phyloP scores from a whole-genome alignment of 306 rosid genomes.

The Myrica gale region DNA sequence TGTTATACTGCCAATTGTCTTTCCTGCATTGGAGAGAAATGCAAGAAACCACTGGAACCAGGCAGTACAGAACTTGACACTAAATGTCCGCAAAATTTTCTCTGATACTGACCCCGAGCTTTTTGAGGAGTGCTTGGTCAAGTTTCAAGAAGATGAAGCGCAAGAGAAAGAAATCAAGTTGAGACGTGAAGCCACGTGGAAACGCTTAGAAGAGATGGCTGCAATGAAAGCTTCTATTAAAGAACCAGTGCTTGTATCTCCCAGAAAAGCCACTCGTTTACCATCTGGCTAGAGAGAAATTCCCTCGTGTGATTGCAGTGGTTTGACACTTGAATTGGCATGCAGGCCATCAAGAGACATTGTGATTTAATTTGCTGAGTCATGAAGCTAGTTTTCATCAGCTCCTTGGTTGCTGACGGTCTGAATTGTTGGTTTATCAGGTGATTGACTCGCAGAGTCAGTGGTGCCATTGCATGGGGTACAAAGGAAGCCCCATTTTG shows the following conservation, averaged over 20 bases:
- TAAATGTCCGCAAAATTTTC: constrained; percentile 82
- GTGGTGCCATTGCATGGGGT: constrained; percentile 34
- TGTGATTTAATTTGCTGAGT: constrained; percentile 26
- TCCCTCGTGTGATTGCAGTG: constrained; percentile 9
- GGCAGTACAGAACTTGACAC: constrained; percentile 87
- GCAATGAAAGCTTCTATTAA: constrained; percentile 65
- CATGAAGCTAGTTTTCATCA: constrained; percentile 25
- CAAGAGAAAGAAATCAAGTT: constrained; percentile 46
- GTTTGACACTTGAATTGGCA: constrained; percentile 23
- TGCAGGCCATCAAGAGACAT: constrained; percentile 19
- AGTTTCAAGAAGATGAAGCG: constrained; percentile 69
- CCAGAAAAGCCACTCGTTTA: constrained; percentile 44
- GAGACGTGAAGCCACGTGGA: constrained; percentile 73
- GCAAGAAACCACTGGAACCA: constrained; percentile 84
- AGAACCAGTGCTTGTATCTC: constrained; percentile 74
- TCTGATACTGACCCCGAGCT: constrained; percentile 70
- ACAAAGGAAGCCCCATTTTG: constrained; percentile 35
- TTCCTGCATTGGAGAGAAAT: constrained; percentile 80
- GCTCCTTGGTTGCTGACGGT: constrained; percentile 19
- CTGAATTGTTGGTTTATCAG: constrained; percentile 24
- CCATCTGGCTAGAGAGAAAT: constrained; percentile 52
- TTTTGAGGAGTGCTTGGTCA: constrained; percentile 70
- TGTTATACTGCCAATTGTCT: constrained; percentile 72
- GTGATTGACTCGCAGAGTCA: constrained; percentile 25
- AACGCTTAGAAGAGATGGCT: constrained; percentile 85